Evolutionary conservation across 805 yeast genomes (phyloP).

Genomic region (Metschnikowia chrysomelidarum): DNA sequence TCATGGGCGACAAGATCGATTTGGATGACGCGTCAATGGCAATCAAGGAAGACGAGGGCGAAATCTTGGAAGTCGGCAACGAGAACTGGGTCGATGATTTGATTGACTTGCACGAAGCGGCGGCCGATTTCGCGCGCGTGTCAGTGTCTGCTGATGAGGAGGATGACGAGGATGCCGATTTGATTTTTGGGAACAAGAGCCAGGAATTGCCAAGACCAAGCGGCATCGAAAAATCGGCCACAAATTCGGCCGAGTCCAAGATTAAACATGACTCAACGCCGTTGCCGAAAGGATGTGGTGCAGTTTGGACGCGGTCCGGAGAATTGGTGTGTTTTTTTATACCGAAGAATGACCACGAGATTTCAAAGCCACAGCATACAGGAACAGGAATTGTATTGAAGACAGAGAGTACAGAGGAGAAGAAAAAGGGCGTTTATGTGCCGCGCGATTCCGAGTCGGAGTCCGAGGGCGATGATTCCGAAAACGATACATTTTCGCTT

Average conservation of each 20-base stretch:
- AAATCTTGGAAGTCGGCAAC: conserved; percentile 34
- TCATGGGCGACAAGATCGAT: conserved; percentile 76
- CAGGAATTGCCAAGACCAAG: conserved; percentile 8
- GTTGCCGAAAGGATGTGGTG: conserved; percentile 91
- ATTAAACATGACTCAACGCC: conserved; percentile 68
- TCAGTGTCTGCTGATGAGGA: conserved; percentile 28
- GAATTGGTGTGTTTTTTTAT: conserved; percentile 79
- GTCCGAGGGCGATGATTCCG: conserved; percentile 8
- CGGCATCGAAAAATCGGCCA: no score
- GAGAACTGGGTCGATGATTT: conserved; percentile 45
- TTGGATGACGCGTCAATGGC: conserved; percentile 34
- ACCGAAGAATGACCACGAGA: conserved; percentile 43
- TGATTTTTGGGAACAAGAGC: conserved; percentile 39
- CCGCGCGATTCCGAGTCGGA: conserved; percentile 2
- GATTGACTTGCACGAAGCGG: conserved; percentile 35
- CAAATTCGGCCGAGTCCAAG: not conserved
- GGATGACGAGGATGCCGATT: conserved; percentile 24
- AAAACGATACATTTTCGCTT: conserved; percentile 13
- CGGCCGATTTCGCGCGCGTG: conserved; percentile 17
- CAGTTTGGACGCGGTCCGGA: conserved; percentile 79
- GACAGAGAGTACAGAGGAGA: conserved; percentile 5
- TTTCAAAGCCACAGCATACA: conserved; percentile 40
- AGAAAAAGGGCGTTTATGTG: conserved; percentile 1
- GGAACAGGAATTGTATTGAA: conserved; percentile 50
- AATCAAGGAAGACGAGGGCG: conserved; percentile 21